Evolutionary conservation across 73 alveolate species (phyloP).

Genomic region (Paramecium sonneborni): DNA sequence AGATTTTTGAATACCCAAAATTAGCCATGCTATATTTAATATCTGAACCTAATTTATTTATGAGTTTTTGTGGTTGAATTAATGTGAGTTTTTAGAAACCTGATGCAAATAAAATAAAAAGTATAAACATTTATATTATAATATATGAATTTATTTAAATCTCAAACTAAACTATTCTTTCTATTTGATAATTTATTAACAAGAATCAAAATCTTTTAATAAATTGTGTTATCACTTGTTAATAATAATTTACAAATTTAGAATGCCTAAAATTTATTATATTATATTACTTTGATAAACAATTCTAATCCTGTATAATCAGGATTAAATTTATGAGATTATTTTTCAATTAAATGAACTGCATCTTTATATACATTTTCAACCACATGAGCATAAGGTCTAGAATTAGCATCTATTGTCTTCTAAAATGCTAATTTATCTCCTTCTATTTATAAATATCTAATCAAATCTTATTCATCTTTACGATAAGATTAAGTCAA

Average conservation of each 20-base stretch:
- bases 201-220: background rate
- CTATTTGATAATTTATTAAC: background rate
- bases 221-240: background rate
- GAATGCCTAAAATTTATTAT: background rate
- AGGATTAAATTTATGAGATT: background rate
- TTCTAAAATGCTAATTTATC: background rate
- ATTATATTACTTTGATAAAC: background rate
- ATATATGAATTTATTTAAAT: background rate
- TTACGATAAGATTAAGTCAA: background rate
- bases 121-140: background rate
- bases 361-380: background rate
- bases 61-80: background rate
- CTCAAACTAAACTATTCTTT: background rate
- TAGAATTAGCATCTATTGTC: background rate
- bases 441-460: background rate
- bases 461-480: background rate
- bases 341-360: background rate
- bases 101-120: background rate
- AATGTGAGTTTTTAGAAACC: background rate
- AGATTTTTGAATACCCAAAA: background rate
- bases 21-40: background rate
- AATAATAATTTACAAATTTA: background rate
- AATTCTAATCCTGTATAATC: slow-evolving; percentile 12
- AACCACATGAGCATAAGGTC: background rate
- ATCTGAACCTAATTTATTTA: background rate